Conservation (phyloP, 345 rosid genomes). For the Conringia planisiliqua region DNA sequence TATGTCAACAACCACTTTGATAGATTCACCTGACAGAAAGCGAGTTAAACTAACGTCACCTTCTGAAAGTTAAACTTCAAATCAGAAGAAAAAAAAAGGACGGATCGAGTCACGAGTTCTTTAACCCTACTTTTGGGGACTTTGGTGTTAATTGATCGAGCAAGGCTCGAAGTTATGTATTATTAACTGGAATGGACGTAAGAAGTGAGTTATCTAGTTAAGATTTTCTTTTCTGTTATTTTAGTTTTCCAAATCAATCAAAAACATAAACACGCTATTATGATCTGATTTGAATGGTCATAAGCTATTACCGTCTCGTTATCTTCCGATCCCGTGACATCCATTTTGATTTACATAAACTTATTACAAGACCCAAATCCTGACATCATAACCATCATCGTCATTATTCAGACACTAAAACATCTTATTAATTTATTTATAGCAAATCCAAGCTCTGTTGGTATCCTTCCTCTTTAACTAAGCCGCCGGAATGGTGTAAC, state of each 20-base stretch:
- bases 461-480: not conserved
- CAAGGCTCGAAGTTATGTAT: not conserved
- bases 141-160: not conserved
- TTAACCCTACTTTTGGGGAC: not conserved
- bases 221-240: too few species aligned
- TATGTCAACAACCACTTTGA: not conserved
- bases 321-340: not conserved
- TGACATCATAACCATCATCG: not conserved
- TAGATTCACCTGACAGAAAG: not conserved
- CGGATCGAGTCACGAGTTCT: not conserved
- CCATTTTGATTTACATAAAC: not conserved
- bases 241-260: too few species aligned
- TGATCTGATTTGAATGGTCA: not conserved
- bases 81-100: not conserved
- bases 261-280: not conserved
- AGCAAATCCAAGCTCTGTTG: not conserved
- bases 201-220: not conserved
- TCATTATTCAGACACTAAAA: conserved; percentile 19
- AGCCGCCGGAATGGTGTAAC: conserved; percentile 27
- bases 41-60: not conserved
- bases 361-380: not conserved
- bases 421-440: not conserved
- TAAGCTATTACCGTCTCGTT: not conserved
- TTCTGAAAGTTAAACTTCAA: not conserved
- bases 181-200: not conserved